A percentile compares a stretch with the other conserved stretches of the same genome.
Evolutionary conservation across 176 grass and related monocot genomes (phyloP).

Genomic region (Panicum miliaceum): DNA sequence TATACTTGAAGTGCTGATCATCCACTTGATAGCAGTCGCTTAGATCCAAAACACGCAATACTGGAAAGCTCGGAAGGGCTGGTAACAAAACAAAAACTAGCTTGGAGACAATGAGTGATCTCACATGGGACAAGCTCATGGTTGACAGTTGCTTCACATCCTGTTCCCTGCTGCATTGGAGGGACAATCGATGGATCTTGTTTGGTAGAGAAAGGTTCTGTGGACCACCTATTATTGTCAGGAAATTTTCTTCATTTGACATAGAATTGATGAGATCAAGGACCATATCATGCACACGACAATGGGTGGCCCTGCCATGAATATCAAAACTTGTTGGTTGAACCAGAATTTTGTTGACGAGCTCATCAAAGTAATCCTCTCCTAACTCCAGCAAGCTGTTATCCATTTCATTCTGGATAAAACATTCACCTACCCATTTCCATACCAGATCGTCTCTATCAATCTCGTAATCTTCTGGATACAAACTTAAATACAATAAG

Average conservation of each 20-base stretch:
- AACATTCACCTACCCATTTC: too few relatives aligned
- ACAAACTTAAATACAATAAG: not conserved
- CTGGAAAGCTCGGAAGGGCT: not conserved
- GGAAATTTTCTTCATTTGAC: not conserved
- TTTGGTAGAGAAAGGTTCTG: not conserved
- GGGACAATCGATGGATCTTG: not conserved
- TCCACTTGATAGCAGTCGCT: not conserved
- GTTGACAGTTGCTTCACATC: not conserved
- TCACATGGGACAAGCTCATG: not conserved
- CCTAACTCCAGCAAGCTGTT: too few relatives aligned
- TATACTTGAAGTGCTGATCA: not conserved
- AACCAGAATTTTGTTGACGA: not conserved
- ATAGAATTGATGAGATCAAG: not conserved
- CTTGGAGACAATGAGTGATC: not conserved
- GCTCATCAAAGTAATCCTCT: not conserved
- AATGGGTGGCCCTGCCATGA: not conserved
- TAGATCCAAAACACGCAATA: not conserved
- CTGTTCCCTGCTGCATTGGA: not conserved
- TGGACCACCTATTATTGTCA: not conserved
- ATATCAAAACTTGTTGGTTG: too few relatives aligned
- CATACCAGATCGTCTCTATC: not conserved
- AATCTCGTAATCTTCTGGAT: not conserved
- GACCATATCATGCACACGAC: constrained; percentile 6
- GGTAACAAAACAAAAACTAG: not conserved
- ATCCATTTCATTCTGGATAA: constrained; percentile 46